Evolutionary conservation across 345 rosid species (phyloP), one percentile per base, ranked within the genome.

Genomic region (Sapria himalayana): DNA sequence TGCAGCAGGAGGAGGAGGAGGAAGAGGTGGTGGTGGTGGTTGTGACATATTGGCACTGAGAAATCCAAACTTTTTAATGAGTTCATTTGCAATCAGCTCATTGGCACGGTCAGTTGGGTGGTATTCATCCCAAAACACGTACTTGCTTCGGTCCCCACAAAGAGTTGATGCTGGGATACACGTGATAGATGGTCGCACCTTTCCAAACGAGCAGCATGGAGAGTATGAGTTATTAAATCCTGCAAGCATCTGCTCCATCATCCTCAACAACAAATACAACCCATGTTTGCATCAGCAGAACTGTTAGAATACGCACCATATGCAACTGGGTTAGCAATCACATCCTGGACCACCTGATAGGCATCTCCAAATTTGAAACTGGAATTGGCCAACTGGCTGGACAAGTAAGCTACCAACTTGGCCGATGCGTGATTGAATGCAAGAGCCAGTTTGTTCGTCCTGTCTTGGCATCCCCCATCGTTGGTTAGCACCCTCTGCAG

Each of bases 41-140:
- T n/a, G n/a, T n/a, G n/a, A n/a, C n/a, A n/a, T n/a, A 29, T 67
- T 59, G 11, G 5, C 60, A 9, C 50, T 56, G 8, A 46, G 27
- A 39, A 81, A 75, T 32, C 78, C 78, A 27, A 81, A 70, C 55
- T 78, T 73, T 47, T 78, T 78, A 49, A 73, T 68, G 33, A 86
- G 85, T n/a, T 75, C 85, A 24, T 66, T 64, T 2, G 96, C 94
- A 21, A 85, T 66, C 47, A 81, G 59, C 61, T 78, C 69, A 33
- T 81, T 81, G 6, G 92, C 97, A 1, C 57, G 47, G 14, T 86
- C 94, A 2, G 92, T 63, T 9, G 97, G 97, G 51, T 86, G 97
- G 45, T 81, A 86, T 52, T 86, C 94, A n/a, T 81, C 97, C 97
- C 97, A 86, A 39, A 86, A 86, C 56, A 81, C 79, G 19, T 75